Evolutionary conservation across 1,139 yeast species (phyloP).

Genomic region (Pneumocystis sp.): DNA sequence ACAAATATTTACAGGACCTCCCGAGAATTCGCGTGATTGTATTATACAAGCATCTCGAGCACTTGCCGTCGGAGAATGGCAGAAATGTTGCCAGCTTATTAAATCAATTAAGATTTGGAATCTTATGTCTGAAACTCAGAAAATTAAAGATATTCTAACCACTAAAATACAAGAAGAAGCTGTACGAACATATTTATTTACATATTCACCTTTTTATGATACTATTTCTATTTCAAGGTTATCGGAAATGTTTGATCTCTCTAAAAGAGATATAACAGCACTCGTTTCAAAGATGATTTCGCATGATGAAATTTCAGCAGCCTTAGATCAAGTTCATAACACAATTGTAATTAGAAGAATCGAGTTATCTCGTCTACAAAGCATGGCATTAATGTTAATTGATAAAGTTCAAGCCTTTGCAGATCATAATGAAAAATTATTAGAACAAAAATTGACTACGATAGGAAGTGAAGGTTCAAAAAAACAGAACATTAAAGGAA

Average conservation of each 20-base stretch:
- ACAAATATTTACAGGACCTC: conserved; percentile 94
- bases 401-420: conserved; percentile 71
- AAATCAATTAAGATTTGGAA: conserved; percentile 77
- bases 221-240: conserved; percentile 60
- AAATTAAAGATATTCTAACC: conserved; percentile 53
- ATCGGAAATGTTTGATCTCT: conserved; percentile 50
- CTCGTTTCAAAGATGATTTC: conserved; percentile 63
- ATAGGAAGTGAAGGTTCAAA: conserved; percentile 4
- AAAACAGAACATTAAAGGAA: not conserved
- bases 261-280: conserved; percentile 40
- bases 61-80: conserved; percentile 85
- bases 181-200: conserved; percentile 74
- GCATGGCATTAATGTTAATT: conserved; percentile 70
- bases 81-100: conserved; percentile 55
- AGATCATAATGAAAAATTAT: conserved; percentile 52
- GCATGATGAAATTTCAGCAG: conserved; percentile 58
- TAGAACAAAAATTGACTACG: conserved; percentile 23
- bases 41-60: conserved; percentile 87
- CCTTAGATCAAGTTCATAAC: conserved; percentile 43
- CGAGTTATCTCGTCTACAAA: conserved; percentile 75
- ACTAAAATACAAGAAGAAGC: conserved; percentile 79
- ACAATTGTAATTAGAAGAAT: conserved; percentile 55
- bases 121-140: conserved; percentile 50
- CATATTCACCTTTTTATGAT: conserved; percentile 61
- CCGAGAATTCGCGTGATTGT: conserved; percentile 89